Base-by-base conservation (phyloP, 2,329 filamentous ascomycete genomes). In the Sporothrix curviconia region DNA sequence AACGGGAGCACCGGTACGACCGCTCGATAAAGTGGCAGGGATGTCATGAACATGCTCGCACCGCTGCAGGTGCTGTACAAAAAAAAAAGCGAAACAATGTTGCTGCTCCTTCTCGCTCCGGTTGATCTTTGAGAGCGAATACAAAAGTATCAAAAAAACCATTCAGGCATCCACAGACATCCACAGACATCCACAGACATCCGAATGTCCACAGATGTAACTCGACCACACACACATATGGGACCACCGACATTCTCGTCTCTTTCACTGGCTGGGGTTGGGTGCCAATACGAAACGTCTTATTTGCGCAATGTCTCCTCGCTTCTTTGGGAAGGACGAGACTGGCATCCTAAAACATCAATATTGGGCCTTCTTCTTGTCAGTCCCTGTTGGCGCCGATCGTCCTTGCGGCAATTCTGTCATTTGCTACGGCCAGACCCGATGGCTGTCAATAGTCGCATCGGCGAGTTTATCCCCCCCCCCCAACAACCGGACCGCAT, bases 1-100 rank as follows among this genome's bases (percentile, higher is more conserved):
- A 65, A 67, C 52, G 63, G 47, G 19, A 19, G 47, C 19, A 50
- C 47, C 6, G 19, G 34, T 17, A 51, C 49, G 15, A 51, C 49
- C 17, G 34, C 49, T 24, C 24, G 49, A 51, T 39, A 28, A 4
- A 5, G 5, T 9, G n/a, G 34, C 28, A 32, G 28, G 28, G 28
- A 32, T 32, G 28, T 32, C 28, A 32, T 11, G n/a, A n/a, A n/a
- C n/a, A n/a, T n/a, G n/a, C n/a, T n/a, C n/a, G n/a, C n/a, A n/a
- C n/a, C n/a, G n/a, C n/a, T n/a, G n/a, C n/a, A n/a, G n/a, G n/a
- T n/a, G n/a, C n/a, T n/a, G n/a, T n/a, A n/a, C n/a, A n/a, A n/a
- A n/a, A n/a, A n/a, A n/a, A n/a, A n/a, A n/a, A n/a, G n/a, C n/a
- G n/a, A n/a, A n/a, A n/a, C n/a, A n/a, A n/a, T n/a, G n/a, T n/a